These are phyloP conservation scores for Condylostoma magnum DNA, from an alignment of 169 alveolate genomes.

Conservation along the genomic window DNA sequence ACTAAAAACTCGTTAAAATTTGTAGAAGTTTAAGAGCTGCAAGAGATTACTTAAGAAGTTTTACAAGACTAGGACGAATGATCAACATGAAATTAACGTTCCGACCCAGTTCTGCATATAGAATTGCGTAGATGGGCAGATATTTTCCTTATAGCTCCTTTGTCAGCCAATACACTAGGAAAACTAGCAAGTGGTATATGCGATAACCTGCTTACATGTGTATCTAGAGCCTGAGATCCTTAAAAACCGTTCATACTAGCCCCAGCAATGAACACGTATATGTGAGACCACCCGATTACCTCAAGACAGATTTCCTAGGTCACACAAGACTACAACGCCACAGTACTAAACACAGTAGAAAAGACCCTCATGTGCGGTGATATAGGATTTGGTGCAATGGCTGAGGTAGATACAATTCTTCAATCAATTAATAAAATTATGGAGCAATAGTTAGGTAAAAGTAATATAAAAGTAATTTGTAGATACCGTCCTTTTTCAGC, in stretches of 20 bases:
- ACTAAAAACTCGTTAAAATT: too few relatives aligned
- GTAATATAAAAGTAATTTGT: slow-evolving; percentile 66
- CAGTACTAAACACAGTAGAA: slow-evolving; percentile 56
- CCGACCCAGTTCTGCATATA: slow-evolving; percentile 76
- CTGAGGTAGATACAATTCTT: slow-evolving; percentile 24
- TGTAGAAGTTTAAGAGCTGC: too few relatives aligned
- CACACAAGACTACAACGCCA: slow-evolving; percentile 54
- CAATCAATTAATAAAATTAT: slow-evolving; percentile 5
- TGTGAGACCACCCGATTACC: slow-evolving; percentile 92
- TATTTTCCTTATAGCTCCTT: slow-evolving; percentile 87
- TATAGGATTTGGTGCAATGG: slow-evolving; percentile 60
- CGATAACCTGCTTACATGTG: slow-evolving; percentile 90
- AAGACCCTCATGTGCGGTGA: slow-evolving; percentile 86
- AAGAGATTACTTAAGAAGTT: too few relatives aligned
- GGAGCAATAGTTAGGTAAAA: too few relatives aligned
- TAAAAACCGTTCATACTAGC: slow-evolving; percentile 83
- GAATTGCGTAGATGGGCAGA: slow-evolving; percentile 91
- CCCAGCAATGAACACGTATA: slow-evolving; percentile 95
- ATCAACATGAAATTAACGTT: too few relatives aligned
- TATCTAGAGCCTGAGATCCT: slow-evolving; percentile 92
- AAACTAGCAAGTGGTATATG: slow-evolving; percentile 89
- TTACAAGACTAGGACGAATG: too few relatives aligned
- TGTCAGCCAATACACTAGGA: slow-evolving; percentile 93
- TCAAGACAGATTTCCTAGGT: slow-evolving; percentile 62
- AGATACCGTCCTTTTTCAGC: slow-evolving; percentile 71